phyloP scores from a whole-genome alignment of 306 rosid genomes.

The Acacia melanoxylon region DNA sequence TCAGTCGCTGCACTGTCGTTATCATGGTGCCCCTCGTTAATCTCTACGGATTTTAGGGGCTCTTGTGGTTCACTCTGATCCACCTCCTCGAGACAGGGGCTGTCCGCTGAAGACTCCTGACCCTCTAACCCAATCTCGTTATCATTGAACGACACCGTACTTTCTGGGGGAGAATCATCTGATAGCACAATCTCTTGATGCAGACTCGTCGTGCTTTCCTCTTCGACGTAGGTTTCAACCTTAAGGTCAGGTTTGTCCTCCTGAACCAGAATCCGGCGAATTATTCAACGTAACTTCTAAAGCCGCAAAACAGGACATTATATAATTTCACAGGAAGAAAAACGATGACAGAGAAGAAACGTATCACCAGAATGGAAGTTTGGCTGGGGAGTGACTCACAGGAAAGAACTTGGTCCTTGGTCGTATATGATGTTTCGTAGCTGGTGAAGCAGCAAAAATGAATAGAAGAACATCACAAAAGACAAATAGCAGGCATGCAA shows the following conservation, averaged over 20 bases:
- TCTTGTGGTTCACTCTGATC: slow-evolving; percentile 28
- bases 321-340: not conserved
- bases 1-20: not conserved
- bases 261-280: slow-evolving; percentile 20
- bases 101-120: not conserved
- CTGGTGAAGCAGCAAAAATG: not conserved
- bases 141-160: slow-evolving; percentile 32
- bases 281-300: not conserved
- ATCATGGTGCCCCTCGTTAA: not conserved
- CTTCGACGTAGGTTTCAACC: not conserved
- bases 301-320: not conserved
- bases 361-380: slow-evolving; percentile 34
- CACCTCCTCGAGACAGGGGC: not conserved
- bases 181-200: slow-evolving; percentile 42
- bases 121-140: slow-evolving; percentile 9
- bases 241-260: slow-evolving; percentile 32
- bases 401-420: slow-evolving; percentile 22
- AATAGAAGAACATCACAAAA: not conserved
- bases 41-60: slow-evolving; percentile 11
- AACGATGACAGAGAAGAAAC: not conserved
- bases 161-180: slow-evolving; percentile 41
- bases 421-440: not conserved
- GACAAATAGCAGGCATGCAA: not conserved
- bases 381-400: slow-evolving; percentile 19
- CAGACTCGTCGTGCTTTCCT: not conserved